Evolutionary conservation across 2,329 filamentous ascomycete genomes (phyloP).

Genomic region (Phialocephala subalpina): DNA sequence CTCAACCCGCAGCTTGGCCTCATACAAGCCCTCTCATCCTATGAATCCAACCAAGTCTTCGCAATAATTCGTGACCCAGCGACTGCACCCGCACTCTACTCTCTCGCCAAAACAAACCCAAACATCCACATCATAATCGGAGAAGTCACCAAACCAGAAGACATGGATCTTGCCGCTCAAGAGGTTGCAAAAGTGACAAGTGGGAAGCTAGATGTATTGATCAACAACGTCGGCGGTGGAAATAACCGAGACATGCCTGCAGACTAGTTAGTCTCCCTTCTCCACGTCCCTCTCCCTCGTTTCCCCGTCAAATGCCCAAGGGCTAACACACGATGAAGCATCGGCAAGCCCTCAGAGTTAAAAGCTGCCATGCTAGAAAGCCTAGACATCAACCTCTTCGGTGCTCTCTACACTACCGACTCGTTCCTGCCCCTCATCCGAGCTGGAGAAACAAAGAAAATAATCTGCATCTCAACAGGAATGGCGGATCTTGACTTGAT

Average conservation of each 20-base stretch:
- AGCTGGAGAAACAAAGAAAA: conserved; percentile 60
- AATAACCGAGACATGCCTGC: background rate
- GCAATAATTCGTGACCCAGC: conserved; percentile 18
- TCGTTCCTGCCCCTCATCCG: conserved; percentile 60
- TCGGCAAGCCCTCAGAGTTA: conserved; percentile 31
- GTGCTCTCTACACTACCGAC: conserved; percentile 60
- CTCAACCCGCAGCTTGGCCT: background rate
- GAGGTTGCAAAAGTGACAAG: conserved; percentile 15
- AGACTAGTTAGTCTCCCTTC: background rate
- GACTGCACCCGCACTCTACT: conserved; percentile 15
- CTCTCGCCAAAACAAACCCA: conserved; percentile 13
- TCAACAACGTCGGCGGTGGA: conserved; percentile 17
- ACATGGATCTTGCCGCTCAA: conserved; percentile 13
- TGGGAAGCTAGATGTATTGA: conserved; percentile 22
- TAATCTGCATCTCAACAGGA: conserved; percentile 59
- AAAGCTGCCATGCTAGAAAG: conserved; percentile 33
- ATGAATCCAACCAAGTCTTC: conserved; percentile 19
- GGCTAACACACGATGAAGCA: background rate
- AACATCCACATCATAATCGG: conserved; percentile 22
- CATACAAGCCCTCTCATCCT: background rate
- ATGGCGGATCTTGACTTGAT: conserved; percentile 55
- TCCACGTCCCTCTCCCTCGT: background rate
- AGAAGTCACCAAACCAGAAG: conserved; percentile 9
- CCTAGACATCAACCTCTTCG: conserved; percentile 59
- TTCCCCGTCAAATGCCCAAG: background rate